Conservation (phyloP, 805 yeast genomes). For the Barnettozyma wickerhamii region DNA sequence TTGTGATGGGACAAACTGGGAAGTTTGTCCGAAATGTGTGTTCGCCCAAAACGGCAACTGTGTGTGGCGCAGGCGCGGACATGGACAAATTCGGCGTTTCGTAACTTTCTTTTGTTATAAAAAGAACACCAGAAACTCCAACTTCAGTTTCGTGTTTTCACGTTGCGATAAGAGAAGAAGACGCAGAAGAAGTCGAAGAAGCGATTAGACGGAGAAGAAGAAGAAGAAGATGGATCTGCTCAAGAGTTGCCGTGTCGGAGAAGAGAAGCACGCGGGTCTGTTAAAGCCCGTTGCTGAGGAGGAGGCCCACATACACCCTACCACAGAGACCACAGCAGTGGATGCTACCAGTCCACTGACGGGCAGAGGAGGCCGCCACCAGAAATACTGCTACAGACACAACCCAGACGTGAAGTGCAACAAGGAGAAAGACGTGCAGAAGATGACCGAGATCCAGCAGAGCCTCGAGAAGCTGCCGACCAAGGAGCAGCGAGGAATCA, state of each 20-base stretch:
- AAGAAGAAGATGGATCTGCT: conserved; percentile 6
- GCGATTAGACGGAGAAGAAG: too few relatives aligned
- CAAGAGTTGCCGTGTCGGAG: conserved; percentile 1
- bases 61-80: too few relatives aligned
- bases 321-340: neutral
- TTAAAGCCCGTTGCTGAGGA: neutral
- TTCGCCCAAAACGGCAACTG: too few relatives aligned
- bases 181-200: too few relatives aligned
- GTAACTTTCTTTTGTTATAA: too few relatives aligned
- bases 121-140: too few relatives aligned
- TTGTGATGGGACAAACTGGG: too few relatives aligned
- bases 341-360: neutral
- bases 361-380: conserved; percentile 47
- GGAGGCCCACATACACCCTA: too few relatives aligned
- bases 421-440: conserved; percentile 58
- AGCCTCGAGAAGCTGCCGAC: conserved; percentile 54
- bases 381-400: conserved; percentile 84
- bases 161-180: too few relatives aligned
- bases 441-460: conserved; percentile 60
- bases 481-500: conserved; percentile 72
- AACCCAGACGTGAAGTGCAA: conserved; percentile 82
- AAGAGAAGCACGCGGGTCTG: neutral
- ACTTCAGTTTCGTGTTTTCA: too few relatives aligned
- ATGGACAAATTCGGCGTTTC: too few relatives aligned
- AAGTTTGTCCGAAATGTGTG: too few relatives aligned